A percentile compares a stretch with the other conserved stretches of the same genome.
Evolutionary conservation across 805 yeast genomes (phyloP).

Genomic region (Kodamaea kaohsiungensis): DNA sequence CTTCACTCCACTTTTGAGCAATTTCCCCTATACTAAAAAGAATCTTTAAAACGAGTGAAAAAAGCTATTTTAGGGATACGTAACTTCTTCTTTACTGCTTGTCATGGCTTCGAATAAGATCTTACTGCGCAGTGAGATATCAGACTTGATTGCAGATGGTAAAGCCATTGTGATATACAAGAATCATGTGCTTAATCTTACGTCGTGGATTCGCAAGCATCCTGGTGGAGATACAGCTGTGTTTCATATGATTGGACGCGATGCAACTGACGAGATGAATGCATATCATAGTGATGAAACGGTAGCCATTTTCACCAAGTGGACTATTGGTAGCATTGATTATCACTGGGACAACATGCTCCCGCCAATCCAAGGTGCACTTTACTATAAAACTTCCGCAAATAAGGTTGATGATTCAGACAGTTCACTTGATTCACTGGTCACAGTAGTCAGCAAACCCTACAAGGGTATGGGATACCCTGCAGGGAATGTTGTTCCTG

Average conservation of each 20-base stretch:
- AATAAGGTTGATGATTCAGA: constrained; percentile 7
- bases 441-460: constrained; percentile 16
- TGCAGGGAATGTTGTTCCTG: constrained; percentile 44
- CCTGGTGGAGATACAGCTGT: constrained; percentile 92
- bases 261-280: constrained; percentile 88
- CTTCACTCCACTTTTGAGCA: not conserved
- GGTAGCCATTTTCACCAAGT: constrained; percentile 49
- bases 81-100: not conserved
- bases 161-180: constrained; percentile 69
- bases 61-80: not conserved
- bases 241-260: constrained; percentile 81
- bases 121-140: constrained; percentile 40
- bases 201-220: constrained; percentile 70
- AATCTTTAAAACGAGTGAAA: not conserved
- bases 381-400: constrained; percentile 17
- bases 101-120: constrained; percentile 9
- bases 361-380: constrained; percentile 90
- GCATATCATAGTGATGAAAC: constrained; percentile 76
- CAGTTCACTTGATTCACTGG: constrained; percentile 16
- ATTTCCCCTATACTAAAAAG: not conserved
- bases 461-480: constrained; percentile 38
- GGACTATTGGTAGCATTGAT: constrained; percentile 66
- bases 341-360: constrained; percentile 69
- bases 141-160: constrained; percentile 63
- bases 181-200: constrained; percentile 59